Conservation (phyloP, 1,139 yeast genomes). For the Pneumocystis canis region DNA sequence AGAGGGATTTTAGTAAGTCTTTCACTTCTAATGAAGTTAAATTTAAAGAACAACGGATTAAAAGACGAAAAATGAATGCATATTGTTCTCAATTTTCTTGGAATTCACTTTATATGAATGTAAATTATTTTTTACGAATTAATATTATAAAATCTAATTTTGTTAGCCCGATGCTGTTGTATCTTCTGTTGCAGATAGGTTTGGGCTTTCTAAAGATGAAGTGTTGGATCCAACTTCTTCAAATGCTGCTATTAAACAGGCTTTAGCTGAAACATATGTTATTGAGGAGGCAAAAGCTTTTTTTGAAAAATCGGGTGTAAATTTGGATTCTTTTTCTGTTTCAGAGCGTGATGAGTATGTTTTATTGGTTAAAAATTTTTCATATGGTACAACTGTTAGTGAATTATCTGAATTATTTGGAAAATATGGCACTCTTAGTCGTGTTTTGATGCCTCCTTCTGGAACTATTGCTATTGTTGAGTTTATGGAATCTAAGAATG, state of each 20-base stretch:
- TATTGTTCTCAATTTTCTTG: slow-evolving; percentile 77
- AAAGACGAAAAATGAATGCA: slow-evolving; percentile 75
- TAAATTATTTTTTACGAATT: background rate
- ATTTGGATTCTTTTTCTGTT: slow-evolving; percentile 53
- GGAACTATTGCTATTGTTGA: slow-evolving; percentile 96
- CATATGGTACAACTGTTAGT: slow-evolving; percentile 65
- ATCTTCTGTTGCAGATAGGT: slow-evolving; percentile 69
- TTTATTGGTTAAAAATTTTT: slow-evolving; percentile 75
- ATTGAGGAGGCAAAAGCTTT: slow-evolving; percentile 79
- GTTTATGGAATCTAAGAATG: slow-evolving; percentile 67
- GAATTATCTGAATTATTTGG: slow-evolving; percentile 73
- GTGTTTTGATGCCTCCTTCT: slow-evolving; percentile 87
- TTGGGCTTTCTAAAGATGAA: slow-evolving; percentile 73
- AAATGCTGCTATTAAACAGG: slow-evolving; percentile 89
- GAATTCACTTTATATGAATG: slow-evolving; percentile 82
- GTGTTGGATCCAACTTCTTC: slow-evolving; percentile 77
- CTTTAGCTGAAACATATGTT: slow-evolving; percentile 92
- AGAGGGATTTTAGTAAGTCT: slow-evolving; percentile 55
- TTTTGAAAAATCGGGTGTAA: slow-evolving; percentile 76
- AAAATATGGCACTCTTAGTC: slow-evolving; percentile 62
- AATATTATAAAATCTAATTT: background rate
- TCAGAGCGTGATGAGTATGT: slow-evolving; percentile 64
- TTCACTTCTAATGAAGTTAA: slow-evolving; percentile 73
- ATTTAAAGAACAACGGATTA: slow-evolving; percentile 84
- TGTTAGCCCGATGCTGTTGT: slow-evolving; percentile 61